Evolutionary conservation across 1,284 basidiomycete genomes (phyloP), one percentile per base, ranked within the genome.

Genomic region (Binderoboletus segoi): DNA sequence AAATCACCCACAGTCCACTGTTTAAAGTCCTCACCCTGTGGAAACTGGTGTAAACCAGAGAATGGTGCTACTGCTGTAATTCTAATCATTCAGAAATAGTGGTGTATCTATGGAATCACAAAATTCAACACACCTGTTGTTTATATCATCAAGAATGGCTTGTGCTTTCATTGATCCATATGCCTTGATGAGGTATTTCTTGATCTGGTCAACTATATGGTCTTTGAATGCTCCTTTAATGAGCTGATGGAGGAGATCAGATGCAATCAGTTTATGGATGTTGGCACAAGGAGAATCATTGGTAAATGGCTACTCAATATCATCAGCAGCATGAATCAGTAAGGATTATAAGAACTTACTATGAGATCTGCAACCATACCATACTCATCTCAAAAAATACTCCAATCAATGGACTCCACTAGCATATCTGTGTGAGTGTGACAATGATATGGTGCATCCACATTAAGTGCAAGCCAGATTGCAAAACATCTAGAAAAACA

Each of bases 291-390:
- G 23, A 7, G 52, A 53, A 32, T 53, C 21, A 7, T 53, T 53
- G 11, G 52, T 53, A 18, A 53, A 53, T 2, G 40, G 46, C 51
- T 51, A 10, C n/a, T n/a, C n/a, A n/a, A n/a, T n/a, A n/a, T n/a
- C n/a, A n/a, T n/a, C 10, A 10, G 10, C 10, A 10, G 28, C 10
- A 30, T 30, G 28, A 30, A 10, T 30, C 28, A 6, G 10, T 30
- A 10, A 30, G 28, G 10, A 10, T 30, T 11, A 18, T 35, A 20
- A 32, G 16, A n/a, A 45, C 35, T 6, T 40, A 53, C 16, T 2
- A 51, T 15, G 6, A 53, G 35, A 10, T 53, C 35, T 3, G 33
- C 12, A 3, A 53, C 21, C 6, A 53, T 51, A 1, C 48, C 21
- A n/a, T 51, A 53, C 13, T 53, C 16, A 30, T 53, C 20, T 35